A percentile compares a stretch with the other conserved stretches of the same genome.
Conservation (phyloP, 2,329 filamentous ascomycete genomes). For the Aspergillus tubingensis region DNA sequence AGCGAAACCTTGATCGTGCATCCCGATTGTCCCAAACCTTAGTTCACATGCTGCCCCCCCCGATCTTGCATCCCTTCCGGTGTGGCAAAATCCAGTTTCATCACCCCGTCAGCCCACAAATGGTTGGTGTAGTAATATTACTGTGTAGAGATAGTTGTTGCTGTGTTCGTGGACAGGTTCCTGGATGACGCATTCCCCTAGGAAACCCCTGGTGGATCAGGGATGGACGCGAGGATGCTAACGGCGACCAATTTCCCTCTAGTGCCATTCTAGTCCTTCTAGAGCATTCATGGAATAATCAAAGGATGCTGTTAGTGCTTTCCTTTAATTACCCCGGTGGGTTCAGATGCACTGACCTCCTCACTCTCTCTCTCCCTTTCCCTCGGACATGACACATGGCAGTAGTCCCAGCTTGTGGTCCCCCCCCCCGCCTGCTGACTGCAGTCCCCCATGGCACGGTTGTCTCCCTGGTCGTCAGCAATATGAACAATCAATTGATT, state of each 20-base stretch:
- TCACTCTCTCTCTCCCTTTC: neutral
- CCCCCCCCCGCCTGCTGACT: neutral
- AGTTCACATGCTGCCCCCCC: neutral
- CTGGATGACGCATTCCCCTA: neutral
- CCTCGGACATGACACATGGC: neutral
- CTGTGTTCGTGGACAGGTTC: neutral
- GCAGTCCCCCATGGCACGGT: neutral
- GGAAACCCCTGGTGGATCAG: neutral
- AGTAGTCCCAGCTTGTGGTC: neutral
- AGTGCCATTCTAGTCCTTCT: conserved; percentile 3
- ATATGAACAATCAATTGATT: neutral
- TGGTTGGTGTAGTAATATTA: neutral
- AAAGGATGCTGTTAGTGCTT: neutral
- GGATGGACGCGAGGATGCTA: neutral
- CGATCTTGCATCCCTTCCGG: neutral
- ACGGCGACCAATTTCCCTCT: conserved; percentile 2
- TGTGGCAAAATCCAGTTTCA: neutral
- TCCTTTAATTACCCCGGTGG: neutral
- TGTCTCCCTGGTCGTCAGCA: neutral
- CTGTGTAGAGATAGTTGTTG: too few species aligned
- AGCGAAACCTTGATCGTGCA: neutral
- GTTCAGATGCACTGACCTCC: neutral
- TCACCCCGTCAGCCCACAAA: neutral
- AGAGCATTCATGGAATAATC: conserved; percentile 3
- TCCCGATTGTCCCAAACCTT: neutral